Evolutionary conservation across 148 eudicot species (phyloP), one percentile per base, ranked within the genome.

Genomic region (Silene latifolia): DNA sequence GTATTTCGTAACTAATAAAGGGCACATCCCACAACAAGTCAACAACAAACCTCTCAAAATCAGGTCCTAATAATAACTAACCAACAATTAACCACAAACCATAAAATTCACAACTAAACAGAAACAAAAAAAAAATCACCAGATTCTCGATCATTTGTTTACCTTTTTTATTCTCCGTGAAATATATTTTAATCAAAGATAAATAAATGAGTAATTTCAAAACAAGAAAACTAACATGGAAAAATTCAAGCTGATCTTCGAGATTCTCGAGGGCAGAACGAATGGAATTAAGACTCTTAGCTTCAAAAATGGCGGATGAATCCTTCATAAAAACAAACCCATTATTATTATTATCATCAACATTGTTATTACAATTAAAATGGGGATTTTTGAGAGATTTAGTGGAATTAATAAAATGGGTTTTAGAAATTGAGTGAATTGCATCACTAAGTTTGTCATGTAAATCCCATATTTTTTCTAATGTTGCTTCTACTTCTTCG

Each of bases 371-470:
- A 80, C 6, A 25, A n/a, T 42, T 47, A 67, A 60, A 69, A 17
- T 74, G 72, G 39, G 79, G 69, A 60, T 72, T 81, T 67, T 78
- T 73, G 39, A 68, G 72, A 54, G 84, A 77, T 73, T 92, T 88
- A 71, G 88, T 32, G 77, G 92, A 84, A 27, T 77, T 80, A 59
- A 88, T 83, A 78, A 88, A 95, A 73, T 95, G 96, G 76, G 90
- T 75, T 44, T 96, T 77, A 44, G 98, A 88, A 62, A 92, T 82
- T 0, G 97, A 83, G 84, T 84, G 98, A 70, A 94, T 94, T 21
- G 95, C 95, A 76, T 94, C 98, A 81, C 98, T 94, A 63, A 94
- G 90, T 76, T 90, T 92, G 82, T 92, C 98, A 81, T 92, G 98
- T 13, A 92, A 65, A 72, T 94, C 97, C 98, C 98, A 94, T 6